These are phyloP conservation scores for Botrytis medusae DNA, from an alignment of 2,329 filamentous ascomycete genomes.

Conservation along the genomic window DNA sequence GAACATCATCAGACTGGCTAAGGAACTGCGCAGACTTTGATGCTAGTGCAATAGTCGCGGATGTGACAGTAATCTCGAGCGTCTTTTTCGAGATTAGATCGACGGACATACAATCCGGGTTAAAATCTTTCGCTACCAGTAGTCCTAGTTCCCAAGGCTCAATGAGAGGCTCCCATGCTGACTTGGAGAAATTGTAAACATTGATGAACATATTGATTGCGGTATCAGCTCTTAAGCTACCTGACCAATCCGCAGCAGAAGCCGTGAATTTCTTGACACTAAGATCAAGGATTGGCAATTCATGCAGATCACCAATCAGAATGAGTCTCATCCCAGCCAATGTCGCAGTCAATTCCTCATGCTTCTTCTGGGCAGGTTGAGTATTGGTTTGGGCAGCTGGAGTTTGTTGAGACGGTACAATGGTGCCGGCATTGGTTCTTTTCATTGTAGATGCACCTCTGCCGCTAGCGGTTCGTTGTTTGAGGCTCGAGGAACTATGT, in stretches of 20 bases:
- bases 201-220: conserved; percentile 94
- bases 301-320: conserved; percentile 92
- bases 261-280: conserved; percentile 88
- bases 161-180: conserved; percentile 92
- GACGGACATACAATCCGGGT: conserved; percentile 74
- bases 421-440: conserved; percentile 44
- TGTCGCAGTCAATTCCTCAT: conserved; percentile 80
- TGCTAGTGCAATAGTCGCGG: conserved; percentile 86
- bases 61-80: conserved; percentile 89
- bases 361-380: conserved; percentile 47
- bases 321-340: conserved; percentile 89
- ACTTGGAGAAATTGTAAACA: conserved; percentile 98
- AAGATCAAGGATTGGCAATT: conserved; percentile 90
- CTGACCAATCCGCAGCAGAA: conserved; percentile 87
- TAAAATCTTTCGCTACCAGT: conserved; percentile 75
- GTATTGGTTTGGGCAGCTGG: background rate
- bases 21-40: conserved; percentile 94
- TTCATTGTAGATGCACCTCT: conserved; percentile 55
- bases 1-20: conserved; percentile 76
- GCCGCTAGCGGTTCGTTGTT: conserved; percentile 57
- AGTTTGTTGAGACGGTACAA: conserved; percentile 26
- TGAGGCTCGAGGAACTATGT: conserved; percentile 43
- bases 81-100: conserved; percentile 87
- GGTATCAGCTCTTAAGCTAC: conserved; percentile 80
- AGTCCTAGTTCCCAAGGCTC: conserved; percentile 97